Evolutionary conservation across 345 rosid species (phyloP), one percentile per base, ranked within the genome.

Genomic region (Arabidopsis suecica): DNA sequence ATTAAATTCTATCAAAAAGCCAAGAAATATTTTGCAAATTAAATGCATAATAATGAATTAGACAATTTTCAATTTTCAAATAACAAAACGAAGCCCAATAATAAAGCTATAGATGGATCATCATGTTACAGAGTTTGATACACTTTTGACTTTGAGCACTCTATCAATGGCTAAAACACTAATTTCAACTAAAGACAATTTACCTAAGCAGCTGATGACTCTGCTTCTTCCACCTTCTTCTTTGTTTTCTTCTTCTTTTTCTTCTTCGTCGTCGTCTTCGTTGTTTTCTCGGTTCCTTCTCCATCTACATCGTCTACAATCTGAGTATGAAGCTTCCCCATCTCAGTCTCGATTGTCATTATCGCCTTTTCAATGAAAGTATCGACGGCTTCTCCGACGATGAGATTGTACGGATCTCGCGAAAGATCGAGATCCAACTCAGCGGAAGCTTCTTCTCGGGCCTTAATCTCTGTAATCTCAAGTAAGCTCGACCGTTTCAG

Each of bases 391-490:
- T 71, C 62, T 10, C 81, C 68, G 0, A 84, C 85, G 16, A 79
- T 20, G 20, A 69, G 51, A 28, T 77, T 82, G 66, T 74, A 82
- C 16, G 80, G 81, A 48, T 77, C 80, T 25, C 3, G 54, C 1
- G 80, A 49, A 36, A 82, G 82, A 23, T 82, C 78, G n/a, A 80
- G 73, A 16, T 28, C 58, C 33, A 84, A 61, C 47, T 82, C 74
- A 1, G 68, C 14, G 6, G 83, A 77, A 37, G 85, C 87, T 37
- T 67, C 59, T 0, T 84, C 82, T 50, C 87, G 68, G 1, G 80
- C 83, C 61, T 75, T 74, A 1, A 55, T 34, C 83, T 84, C 82
- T 9, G 81, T 82, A 37, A 82, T 59, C 72, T 77, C 59, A 72
- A 58, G 64, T 67, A 84, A 53, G 32, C 77, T 81, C n/a, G 82